Conservation (phyloP, 73 alveolate genomes). For the Blepharisma stoltei region DNA sequence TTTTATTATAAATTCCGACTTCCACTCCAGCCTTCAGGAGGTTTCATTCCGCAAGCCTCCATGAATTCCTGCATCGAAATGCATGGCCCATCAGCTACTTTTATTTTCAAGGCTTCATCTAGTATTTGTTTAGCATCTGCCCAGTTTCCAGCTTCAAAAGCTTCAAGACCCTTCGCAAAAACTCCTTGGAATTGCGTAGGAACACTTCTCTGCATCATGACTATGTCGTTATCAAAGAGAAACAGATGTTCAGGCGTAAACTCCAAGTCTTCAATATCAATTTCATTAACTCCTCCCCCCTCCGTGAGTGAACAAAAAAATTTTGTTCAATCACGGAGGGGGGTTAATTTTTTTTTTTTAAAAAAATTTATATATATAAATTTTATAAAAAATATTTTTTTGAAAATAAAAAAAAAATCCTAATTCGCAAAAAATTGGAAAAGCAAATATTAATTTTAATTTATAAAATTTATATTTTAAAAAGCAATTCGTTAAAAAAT, state of each 20-base stretch:
- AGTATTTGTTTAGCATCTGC: constrained; percentile 41
- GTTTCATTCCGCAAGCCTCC: background rate
- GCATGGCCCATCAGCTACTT: constrained; percentile 22
- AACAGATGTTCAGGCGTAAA: constrained; percentile 61
- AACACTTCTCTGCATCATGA: constrained; percentile 50
- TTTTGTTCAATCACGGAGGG: no score
- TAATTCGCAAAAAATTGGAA: no score
- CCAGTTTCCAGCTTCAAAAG: constrained; percentile 67
- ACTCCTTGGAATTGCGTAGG: constrained; percentile 45
- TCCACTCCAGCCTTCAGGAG: constrained; percentile 39
- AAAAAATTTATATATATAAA: no score
- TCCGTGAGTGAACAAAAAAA: no score
- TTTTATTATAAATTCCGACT: background rate
- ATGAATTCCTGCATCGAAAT: background rate
- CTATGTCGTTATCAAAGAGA: constrained; percentile 59
- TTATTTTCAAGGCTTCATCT: background rate
- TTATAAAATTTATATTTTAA: no score
- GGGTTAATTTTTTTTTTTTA: no score
- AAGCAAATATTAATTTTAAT: no score
- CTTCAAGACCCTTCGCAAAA: constrained; percentile 55
- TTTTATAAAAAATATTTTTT: no score
- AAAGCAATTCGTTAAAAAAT: no score
- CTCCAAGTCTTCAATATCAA: constrained; percentile 55
- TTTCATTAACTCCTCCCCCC: no score
- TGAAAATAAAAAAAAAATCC: no score